Conservation (phyloP, 116 monocot genomes). For the Dioscorea cayenensis region DNA sequence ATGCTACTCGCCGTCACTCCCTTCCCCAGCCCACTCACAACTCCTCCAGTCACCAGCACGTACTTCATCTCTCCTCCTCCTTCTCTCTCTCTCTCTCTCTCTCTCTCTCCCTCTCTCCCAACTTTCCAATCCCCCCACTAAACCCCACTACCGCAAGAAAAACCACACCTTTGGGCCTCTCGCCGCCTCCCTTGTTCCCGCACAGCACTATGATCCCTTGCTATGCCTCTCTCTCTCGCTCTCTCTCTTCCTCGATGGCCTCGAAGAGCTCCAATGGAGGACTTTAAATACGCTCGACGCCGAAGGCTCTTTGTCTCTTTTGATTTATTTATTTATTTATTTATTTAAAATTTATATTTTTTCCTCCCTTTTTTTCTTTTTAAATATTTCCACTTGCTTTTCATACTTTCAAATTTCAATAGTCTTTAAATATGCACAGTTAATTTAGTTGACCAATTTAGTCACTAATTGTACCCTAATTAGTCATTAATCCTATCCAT, state of each 20-base stretch:
- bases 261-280: too few species aligned
- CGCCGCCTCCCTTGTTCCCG: not conserved
- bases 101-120: not conserved
- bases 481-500: too few species aligned
- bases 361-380: too few species aligned
- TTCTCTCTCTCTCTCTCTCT: conserved; percentile 10
- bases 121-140: not conserved
- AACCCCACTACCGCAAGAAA: not conserved
- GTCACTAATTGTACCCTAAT: too few species aligned
- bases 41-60: conserved; percentile 89
- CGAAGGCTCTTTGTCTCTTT: too few species aligned
- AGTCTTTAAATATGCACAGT: too few species aligned
- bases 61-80: conserved; percentile 61
- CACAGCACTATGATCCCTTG: not conserved
- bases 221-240: not conserved
- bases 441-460: too few species aligned
- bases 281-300: too few species aligned
- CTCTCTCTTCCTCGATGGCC: not conserved
- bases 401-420: too few species aligned
- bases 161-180: not conserved
- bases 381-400: too few species aligned
- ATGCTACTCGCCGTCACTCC: conserved; percentile 95
- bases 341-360: too few species aligned
- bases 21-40: conserved; percentile 91
- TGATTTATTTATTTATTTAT: too few species aligned